Base-by-base conservation (phyloP, 345 rosid genomes). In the Mercurialis annua region DNA sequence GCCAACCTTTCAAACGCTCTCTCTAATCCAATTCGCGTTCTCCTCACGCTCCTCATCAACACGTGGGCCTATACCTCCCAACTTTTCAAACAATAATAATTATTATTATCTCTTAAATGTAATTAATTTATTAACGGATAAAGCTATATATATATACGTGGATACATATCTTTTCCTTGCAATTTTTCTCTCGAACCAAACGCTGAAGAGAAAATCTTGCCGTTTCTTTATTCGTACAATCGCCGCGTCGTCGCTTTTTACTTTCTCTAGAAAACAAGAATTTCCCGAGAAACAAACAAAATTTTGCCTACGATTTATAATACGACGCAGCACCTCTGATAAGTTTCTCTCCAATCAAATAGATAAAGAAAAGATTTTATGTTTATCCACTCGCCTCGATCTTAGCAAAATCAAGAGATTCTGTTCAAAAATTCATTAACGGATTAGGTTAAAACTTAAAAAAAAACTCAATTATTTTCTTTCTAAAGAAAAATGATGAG, bases 361-460 rank as follows among this genome's bases (percentile, higher is more conserved):
- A 33, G 16, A 27, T 24, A 46, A 81, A 81, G 77, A 81, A 50
- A 57, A 69, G 67, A 54, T 24, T 23, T 44, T 12, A 64, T 48
- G 73, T 73, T 73, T 71, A 81, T 76, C 84, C 82, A 71, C 57
- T 62, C 21, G 64, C 78, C 81, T 84, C 76, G 74, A 4, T 58
- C 61, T 65, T 57, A 52, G 80, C 79, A 66, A 65, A 8, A 57
- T n/a, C n/a, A n/a, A 64, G 2, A 26, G 14, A 15, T 53, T 52
- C 11, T 12, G n/a, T n/a, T n/a, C n/a, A n/a, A n/a, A n/a, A n/a
- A n/a, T n/a, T n/a, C n/a, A 27, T 0, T 36, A 34, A 15, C 17
- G 31, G 59, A 47, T 48, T 54, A 49, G 51, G 10, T 38, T 24
- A 2, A 0, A 44, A 31, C 16, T 20, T 29, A 38, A 10, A 56